Evolutionary conservation across 163 green algal species (phyloP).

Genomic region (Volvox carteri): DNA sequence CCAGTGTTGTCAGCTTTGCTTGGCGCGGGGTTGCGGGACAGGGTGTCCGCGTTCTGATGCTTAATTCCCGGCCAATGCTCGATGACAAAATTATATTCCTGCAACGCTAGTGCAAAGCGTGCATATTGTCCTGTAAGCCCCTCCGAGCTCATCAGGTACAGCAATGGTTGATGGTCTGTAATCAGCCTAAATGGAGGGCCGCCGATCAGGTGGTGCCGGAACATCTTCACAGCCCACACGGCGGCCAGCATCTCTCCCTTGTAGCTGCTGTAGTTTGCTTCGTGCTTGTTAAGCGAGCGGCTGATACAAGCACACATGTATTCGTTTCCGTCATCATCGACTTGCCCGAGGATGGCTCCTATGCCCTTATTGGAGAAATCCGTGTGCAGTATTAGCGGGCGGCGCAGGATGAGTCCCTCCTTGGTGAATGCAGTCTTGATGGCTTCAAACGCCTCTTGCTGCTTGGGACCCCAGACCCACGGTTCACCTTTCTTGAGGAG

Average conservation of each 20-base stretch:
- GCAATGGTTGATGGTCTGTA: conserved; percentile 64
- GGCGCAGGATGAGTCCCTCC: conserved; percentile 11
- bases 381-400: conserved; percentile 56
- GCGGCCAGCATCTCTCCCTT: conserved; percentile 63
- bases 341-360: conserved; percentile 52
- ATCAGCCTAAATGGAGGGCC: conserved; percentile 50
- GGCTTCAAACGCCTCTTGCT: not conserved
- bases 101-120: conserved; percentile 59
- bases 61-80: conserved; percentile 43
- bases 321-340: conserved; percentile 53
- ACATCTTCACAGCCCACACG: conserved; percentile 52
- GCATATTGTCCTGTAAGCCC: conserved; percentile 55
- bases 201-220: conserved; percentile 61
- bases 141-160: conserved; percentile 60
- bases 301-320: conserved; percentile 60
- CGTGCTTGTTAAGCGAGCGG: conserved; percentile 55
- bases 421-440: conserved; percentile 33
- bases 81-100: conserved; percentile 60
- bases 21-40: conserved; percentile 39
- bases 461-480: conserved; percentile 19
- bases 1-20: conserved; percentile 40
- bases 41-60: conserved; percentile 57
- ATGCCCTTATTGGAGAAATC: conserved; percentile 54
- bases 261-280: conserved; percentile 57
- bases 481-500: conserved; percentile 20